Evolutionary conservation across 208 protist species (phyloP), one percentile per base, ranked within the genome.

Genomic region (Leishmania gerbilli): DNA sequence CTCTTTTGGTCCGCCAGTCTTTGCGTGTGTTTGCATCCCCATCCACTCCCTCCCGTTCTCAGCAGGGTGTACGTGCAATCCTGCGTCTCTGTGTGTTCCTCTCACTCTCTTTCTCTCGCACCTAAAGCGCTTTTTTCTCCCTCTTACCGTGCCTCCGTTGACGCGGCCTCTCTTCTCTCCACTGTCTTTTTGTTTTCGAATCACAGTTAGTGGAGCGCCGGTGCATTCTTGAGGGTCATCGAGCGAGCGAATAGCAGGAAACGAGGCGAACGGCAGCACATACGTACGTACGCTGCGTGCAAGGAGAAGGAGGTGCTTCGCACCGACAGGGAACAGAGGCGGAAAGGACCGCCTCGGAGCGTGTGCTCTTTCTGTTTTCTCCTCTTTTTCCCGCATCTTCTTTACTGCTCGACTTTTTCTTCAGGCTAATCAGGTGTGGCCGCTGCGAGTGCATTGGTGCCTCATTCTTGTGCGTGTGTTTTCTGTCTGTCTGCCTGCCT

Each of bases 401-500:
- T 53, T 74, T 49, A 37, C 13, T 79, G 42, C 47, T 76, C 71
- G 27, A 4, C n/a, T 85, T 47, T 76, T 45, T 85, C 31, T 49
- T 4, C 21, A 49, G 37, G 65, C 8, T 71, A 11, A 47, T 31
- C 7, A 3, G 37, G 65, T 49, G 31, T 15, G 13, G 40, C 7
- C 37, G 31, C 21, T 24, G 65, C 17, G 42, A 34, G 69, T 19
- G 53, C 42, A 34, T 80, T 19, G 31, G 40, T 40, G 19, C 11
- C n/a, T 71, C 4, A 27, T 71, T 71, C 7, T 68, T 15, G 62
- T 3, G 56, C 7, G 27, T 11, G 27, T 62, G 31, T 56, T 34
- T 82, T 82, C 0, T 62, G 1, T 19, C 11, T 21, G 19, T 37
- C 53, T 58, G 37, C 45, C 45, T 75, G 13, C 69, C 27, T 67